Base-by-base conservation (phyloP, 2,329 filamentous ascomycete genomes). In the Aaosphaeria pasadenensis region DNA sequence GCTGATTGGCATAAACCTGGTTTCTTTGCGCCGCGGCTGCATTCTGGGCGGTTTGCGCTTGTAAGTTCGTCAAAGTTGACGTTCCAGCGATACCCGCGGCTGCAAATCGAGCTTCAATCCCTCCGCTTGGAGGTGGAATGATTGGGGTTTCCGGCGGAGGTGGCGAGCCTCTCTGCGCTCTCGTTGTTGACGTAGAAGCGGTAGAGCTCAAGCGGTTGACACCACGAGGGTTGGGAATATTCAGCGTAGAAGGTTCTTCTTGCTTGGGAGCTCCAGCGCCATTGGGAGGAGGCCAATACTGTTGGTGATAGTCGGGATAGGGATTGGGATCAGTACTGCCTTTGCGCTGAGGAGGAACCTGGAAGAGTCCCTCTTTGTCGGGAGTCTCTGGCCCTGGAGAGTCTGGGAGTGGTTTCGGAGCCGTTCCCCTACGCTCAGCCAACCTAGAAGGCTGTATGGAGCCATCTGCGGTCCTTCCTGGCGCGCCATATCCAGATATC, bases 81-180 rank as follows among this genome's bases (percentile, higher is more conserved):
- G 89, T 87, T 3, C 91, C 91, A 3, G 91, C 89, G 54, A 96
- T 96, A 33, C 91, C 91, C 30, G 91, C 88, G 3, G 91, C 90
- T 3, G 91, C 91, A 77, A 95, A 96, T 47, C 91, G 84, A 44
- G 90, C 89, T 68, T 96, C 91, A 59, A 96, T 96, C 47, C 89
- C 89, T 38, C 88, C 89, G 46, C 84, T 84, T 2, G 86, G 83
- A n/a, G 84, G 77, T 45, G 87, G 88, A 38, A 87, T 88, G 30
- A 87, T 81, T 31, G 94, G 90, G 0, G 94, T 97, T 69, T 97
- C 92, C 6, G 94, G 94, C 1, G 94, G 94, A 4, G 94, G 92
- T 5, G 94, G 94, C 30, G 92, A 97, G 39, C 94, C 94, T 58
- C 94, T 83, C 63, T 88, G 91, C 17, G 94, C 94, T 55, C 89